Evolutionary conservation across 2,329 filamentous ascomycete genomes (phyloP), one percentile per base, ranked within the genome.

Genomic region (Aureobasidium vineae): DNA sequence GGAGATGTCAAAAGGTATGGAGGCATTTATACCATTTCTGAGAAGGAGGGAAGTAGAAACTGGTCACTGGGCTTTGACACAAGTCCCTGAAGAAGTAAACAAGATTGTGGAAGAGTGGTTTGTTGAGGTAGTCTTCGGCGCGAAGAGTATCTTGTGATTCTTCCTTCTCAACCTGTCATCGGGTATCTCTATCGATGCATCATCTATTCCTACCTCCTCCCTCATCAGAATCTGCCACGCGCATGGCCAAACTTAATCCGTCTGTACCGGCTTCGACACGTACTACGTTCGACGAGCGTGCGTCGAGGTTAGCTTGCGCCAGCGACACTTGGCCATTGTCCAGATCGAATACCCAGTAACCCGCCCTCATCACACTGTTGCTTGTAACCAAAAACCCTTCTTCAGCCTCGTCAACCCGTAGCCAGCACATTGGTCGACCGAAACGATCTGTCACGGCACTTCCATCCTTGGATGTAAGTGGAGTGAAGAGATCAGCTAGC

Each of bases 21-120:
- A 56, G 23, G 21, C n/a, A 3, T 56, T 56, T 28, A 28, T 56
- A 6, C 36, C 53, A 19, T 21, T 13, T 2, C 16, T 56, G 19
- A 56, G 15, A 10, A 41, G 36, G n/a, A 83, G 79, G 10, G 85
- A 90, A 75, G 88, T 97, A 65, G 77, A 88, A 41, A 84, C 89
- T 0, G 81, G 83, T 21, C 95, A 98, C 78, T 98, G 94, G 94
- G 90, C 89, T 53, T 78, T 96, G 74, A 88, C 86, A 81, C 86
- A 97, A 80, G 85, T 85, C 69, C 83, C 89, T 0, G 40, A 8
- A 56, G 53, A 56, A 19, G 36, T 56, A 21, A 56, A 56, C 15
- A 11, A 28, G 1, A 26, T 40, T 19, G 21, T 56, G 21, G 23
- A 36, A 40, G 33, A 40, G 11, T 56, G 53, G 53, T 19, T 56